Percentiles rank a stretch among this genome's conserved stretches.
phyloP scores from a whole-genome alignment of 805 yeast genomes.

The Suhomyces vadensis region DNA sequence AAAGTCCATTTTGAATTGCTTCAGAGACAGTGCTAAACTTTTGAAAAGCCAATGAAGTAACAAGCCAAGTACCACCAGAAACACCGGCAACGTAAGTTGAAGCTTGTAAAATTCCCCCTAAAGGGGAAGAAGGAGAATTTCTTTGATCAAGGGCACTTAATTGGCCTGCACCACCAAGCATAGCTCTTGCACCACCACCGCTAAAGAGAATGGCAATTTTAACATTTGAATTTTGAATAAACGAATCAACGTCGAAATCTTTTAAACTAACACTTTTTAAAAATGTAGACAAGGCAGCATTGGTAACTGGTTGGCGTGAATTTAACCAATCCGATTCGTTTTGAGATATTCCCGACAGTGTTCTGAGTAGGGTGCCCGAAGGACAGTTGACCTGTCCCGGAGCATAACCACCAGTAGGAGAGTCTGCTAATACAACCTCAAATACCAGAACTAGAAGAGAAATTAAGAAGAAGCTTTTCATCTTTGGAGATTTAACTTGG shows the following conservation, averaged over 20 bases:
- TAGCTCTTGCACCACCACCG: conserved; percentile 44
- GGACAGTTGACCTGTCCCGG: conserved; percentile 15
- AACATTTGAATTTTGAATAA: conserved; percentile 14
- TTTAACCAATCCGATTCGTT: conserved; percentile 12
- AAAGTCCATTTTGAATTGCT: conserved; percentile 15
- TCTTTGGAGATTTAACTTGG: too few relatives aligned
- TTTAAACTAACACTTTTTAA: conserved; percentile 7
- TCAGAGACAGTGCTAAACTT: conserved; percentile 20
- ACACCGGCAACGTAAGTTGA: conserved; percentile 40
- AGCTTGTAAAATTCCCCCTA: conserved; percentile 32
- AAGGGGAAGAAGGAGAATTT: conserved; percentile 39
- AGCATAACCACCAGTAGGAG: conserved; percentile 11
- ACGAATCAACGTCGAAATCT: conserved; percentile 14
- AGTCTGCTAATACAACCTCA: not conserved
- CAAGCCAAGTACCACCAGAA: conserved; percentile 46
- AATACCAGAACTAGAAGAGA: not conserved
- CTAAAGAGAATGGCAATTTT: conserved; percentile 38
- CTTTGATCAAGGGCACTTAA: conserved; percentile 76
- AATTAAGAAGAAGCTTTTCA: too few relatives aligned
- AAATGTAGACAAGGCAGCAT: conserved; percentile 7
- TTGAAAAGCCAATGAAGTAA: conserved; percentile 26
- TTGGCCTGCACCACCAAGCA: conserved; percentile 83
- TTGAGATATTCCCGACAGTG: conserved; percentile 6
- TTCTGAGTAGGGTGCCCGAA: conserved; percentile 3
- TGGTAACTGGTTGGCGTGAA: conserved; percentile 10